Evolutionary conservation across 2,329 filamentous ascomycete species (phyloP).

Genomic region (Grosmannia clavigera): DNA sequence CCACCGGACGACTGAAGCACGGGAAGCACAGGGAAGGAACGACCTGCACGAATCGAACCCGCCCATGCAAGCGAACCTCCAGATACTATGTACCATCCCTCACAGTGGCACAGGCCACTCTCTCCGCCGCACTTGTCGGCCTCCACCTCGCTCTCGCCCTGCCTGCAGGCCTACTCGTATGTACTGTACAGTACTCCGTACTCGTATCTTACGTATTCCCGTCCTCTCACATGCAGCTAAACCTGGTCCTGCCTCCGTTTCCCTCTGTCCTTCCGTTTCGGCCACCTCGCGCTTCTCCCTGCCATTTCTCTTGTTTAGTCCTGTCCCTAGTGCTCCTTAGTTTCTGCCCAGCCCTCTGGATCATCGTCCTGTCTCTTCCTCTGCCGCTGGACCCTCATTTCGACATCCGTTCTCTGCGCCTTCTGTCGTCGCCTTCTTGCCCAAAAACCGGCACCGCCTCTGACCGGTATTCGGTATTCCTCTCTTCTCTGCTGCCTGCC

Average conservation of each 20-base stretch:
- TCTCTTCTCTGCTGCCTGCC: too few species aligned
- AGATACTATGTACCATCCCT: too few species aligned
- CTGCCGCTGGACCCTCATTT: neutral
- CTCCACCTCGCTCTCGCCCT: neutral
- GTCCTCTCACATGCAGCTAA: neutral
- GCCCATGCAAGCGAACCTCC: too few species aligned
- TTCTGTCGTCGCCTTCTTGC: too few species aligned
- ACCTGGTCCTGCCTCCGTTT: neutral
- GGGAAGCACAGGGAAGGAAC: too few species aligned
- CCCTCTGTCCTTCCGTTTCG: neutral
- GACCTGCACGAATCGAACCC: too few species aligned
- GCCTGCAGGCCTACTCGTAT: neutral
- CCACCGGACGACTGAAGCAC: too few species aligned
- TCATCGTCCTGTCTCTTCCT: neutral
- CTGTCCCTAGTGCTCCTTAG: neutral
- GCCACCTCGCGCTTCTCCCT: neutral
- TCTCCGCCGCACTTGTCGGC: slow-evolving; percentile 18
- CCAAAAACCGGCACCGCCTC: too few species aligned
- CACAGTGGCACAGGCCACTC: slow-evolving; percentile 5
- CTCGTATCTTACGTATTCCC: neutral
- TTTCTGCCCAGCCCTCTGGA: neutral
- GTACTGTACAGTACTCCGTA: neutral
- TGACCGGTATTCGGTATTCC: too few species aligned
- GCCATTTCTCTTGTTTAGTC: neutral
- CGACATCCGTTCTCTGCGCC: neutral